Evolutionary conservation across 495 filamentous ascomycete genomes (phyloP).

Genomic region (Cenococcum geophilum): DNA sequence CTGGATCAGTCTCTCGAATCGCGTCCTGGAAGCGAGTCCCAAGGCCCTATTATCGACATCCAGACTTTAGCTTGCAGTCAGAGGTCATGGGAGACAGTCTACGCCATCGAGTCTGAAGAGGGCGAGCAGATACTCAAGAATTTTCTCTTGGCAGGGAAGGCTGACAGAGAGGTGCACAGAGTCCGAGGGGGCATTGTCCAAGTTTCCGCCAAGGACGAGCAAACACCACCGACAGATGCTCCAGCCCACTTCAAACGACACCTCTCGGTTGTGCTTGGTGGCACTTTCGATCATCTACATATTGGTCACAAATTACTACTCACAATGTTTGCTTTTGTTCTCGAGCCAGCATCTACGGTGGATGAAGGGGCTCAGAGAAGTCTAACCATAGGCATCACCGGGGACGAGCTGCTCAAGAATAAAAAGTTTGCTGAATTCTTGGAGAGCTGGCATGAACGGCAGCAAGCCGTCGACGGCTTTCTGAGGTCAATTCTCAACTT

Average conservation of each 20-base stretch:
- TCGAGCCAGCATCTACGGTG: conserved; percentile 45
- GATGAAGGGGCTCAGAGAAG: conserved; percentile 40
- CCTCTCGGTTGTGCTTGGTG: conserved; percentile 70
- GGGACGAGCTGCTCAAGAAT: conserved; percentile 73
- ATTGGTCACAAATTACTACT: conserved; percentile 92
- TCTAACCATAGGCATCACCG: conserved; percentile 80
- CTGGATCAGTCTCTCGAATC: conserved; percentile 37
- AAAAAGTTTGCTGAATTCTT: conserved; percentile 81
- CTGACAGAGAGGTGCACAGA: conserved; percentile 44
- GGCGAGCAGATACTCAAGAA: conserved; percentile 45
- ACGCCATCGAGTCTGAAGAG: conserved; percentile 54
- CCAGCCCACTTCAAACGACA: conserved; percentile 40
- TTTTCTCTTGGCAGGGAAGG: conserved; percentile 19
- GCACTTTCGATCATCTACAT: conserved; percentile 95
- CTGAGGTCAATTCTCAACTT: conserved; percentile 63
- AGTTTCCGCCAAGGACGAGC: background rate
- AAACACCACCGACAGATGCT: conserved; percentile 17
- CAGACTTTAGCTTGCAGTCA: conserved; percentile 47
- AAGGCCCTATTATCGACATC: conserved; percentile 55
- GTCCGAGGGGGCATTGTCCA: conserved; percentile 35
- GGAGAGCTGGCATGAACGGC: conserved; percentile 70
- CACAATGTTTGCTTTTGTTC: conserved; percentile 70
- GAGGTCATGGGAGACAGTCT: conserved; percentile 65
- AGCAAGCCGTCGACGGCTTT: conserved; percentile 61
- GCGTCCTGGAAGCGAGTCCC: conserved; percentile 15